Percentiles rank a stretch among this genome's conserved stretches.
Evolutionary conservation across 2,329 filamentous ascomycete genomes (phyloP).

Genomic region (Verticillium alfalfae): DNA sequence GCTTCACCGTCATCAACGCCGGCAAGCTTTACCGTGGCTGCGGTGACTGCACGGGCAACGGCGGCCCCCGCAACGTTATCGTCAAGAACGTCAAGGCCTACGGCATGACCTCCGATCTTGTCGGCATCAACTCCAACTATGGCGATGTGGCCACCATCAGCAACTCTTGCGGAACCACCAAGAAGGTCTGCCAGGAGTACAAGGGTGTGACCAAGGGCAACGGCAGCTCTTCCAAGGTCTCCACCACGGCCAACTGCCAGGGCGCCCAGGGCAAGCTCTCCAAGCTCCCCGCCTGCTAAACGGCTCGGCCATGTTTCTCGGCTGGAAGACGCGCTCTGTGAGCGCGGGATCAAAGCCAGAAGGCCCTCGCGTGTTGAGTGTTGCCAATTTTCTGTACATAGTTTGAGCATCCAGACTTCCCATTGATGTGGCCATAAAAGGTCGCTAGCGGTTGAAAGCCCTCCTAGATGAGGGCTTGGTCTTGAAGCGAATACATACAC

Average conservation of each 20-base stretch:
- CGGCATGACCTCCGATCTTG: slow-evolving; percentile 1
- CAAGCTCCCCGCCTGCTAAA: slow-evolving; percentile 1
- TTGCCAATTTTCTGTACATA: not conserved
- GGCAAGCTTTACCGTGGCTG: slow-evolving; percentile 38
- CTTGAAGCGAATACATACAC: not conserved
- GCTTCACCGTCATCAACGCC: slow-evolving; percentile 31
- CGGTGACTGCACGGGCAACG: slow-evolving; percentile 31
- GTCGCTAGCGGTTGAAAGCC: not conserved
- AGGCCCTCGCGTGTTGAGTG: not conserved
- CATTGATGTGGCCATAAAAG: not conserved
- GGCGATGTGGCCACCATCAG: slow-evolving; percentile 18
- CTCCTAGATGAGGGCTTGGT: not conserved
- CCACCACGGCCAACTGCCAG: slow-evolving; percentile 5
- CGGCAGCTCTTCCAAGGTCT: slow-evolving; percentile 14
- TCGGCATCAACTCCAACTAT: slow-evolving; percentile 8
- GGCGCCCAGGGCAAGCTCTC: slow-evolving; percentile 2
- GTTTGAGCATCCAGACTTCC: not conserved
- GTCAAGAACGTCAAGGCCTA: slow-evolving; percentile 14
- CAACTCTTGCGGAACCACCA: slow-evolving; percentile 19
- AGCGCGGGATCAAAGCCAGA: not conserved
- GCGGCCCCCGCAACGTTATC: slow-evolving; percentile 6
- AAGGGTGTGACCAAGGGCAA: slow-evolving; percentile 21
- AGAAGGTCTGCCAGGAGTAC: slow-evolving; percentile 20
- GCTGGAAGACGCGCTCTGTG: not conserved
- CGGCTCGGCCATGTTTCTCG: not conserved